Conservation (phyloP, 2,329 filamentous ascomycete genomes). For the Botrytis byssoidea region DNA sequence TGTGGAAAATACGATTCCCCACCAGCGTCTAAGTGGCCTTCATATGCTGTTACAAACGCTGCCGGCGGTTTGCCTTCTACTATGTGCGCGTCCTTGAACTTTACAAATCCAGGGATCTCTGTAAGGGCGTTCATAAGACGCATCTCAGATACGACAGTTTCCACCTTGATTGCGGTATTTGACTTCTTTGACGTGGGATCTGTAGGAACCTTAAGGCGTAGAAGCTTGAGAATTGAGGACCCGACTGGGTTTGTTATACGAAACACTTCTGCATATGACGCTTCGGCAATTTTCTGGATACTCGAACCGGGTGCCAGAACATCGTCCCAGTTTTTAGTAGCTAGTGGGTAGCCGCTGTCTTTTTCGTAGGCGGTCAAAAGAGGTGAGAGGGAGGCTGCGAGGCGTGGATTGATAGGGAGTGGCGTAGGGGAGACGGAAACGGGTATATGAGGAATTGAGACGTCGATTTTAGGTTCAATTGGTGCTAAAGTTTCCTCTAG, state of each 20-base stretch:
- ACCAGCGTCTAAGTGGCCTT: neutral
- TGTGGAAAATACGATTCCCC: conserved; percentile 57
- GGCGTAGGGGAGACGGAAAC: neutral
- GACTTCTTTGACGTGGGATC: conserved; percentile 28
- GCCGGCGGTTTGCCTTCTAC: conserved; percentile 55
- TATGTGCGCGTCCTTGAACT: conserved; percentile 64
- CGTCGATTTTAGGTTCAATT: neutral
- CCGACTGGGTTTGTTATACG: conserved; percentile 58
- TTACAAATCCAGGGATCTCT: conserved; percentile 62
- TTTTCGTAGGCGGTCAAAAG: conserved; percentile 29
- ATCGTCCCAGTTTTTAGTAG: conserved; percentile 49
- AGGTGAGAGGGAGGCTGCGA: conserved; percentile 25
- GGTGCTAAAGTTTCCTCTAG: neutral
- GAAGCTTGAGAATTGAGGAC: conserved; percentile 64
- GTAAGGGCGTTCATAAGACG: conserved; percentile 63
- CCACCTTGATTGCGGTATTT: conserved; percentile 34
- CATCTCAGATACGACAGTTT: conserved; percentile 57
- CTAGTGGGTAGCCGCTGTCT: conserved; percentile 24
- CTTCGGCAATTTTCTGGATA: conserved; percentile 64
- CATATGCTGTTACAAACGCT: conserved; percentile 55
- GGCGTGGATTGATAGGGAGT: neutral
- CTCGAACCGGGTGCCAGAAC: conserved; percentile 53
- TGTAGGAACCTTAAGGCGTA: conserved; percentile 48
- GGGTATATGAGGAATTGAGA: neutral
- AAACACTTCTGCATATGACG: conserved; percentile 66